Evolutionary conservation across 139 green algal genomes (phyloP).

Genomic region (Chlamydomonas sp.): DNA sequence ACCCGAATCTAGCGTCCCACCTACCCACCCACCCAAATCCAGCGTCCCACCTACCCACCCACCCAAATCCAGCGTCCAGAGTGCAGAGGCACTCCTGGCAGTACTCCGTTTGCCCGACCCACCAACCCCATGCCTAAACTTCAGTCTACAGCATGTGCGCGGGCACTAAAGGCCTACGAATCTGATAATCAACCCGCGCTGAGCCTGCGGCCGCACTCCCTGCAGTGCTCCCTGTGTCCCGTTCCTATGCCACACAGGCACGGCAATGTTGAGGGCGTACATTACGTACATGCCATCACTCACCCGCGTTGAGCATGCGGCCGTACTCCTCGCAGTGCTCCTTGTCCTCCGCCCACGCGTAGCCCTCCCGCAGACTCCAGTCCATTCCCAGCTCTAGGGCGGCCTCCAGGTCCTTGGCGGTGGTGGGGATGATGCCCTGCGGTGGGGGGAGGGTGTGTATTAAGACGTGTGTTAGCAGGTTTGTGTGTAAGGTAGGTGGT

Average conservation of each 20-base stretch:
- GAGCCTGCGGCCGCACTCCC: constrained; percentile 77
- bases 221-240: neutral
- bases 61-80: too few relatives aligned
- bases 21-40: too few relatives aligned
- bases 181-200: constrained; percentile 60
- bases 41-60: too few relatives aligned
- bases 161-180: constrained; percentile 86
- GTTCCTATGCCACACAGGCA: constrained; percentile 51
- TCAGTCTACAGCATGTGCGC: constrained; percentile 88
- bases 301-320: constrained; percentile 79
- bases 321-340: constrained; percentile 94
- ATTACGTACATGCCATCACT: constrained; percentile 84
- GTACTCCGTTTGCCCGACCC: too few relatives aligned
- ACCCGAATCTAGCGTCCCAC: too few relatives aligned
- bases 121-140: constrained; percentile 61
- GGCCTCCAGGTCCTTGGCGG: constrained; percentile 77
- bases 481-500: too few relatives aligned
- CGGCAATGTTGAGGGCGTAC: constrained; percentile 95
- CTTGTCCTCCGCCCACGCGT: constrained; percentile 92
- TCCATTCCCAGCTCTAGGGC: constrained; percentile 92
- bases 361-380: constrained; percentile 65
- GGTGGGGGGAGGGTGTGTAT: neutral
- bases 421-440: constrained; percentile 87
- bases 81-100: too few relatives aligned
- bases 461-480: constrained; percentile 24